phyloP scores from a whole-genome alignment of 2,329 filamentous ascomycete species.

The Fusarium brachygibbosum region DNA sequence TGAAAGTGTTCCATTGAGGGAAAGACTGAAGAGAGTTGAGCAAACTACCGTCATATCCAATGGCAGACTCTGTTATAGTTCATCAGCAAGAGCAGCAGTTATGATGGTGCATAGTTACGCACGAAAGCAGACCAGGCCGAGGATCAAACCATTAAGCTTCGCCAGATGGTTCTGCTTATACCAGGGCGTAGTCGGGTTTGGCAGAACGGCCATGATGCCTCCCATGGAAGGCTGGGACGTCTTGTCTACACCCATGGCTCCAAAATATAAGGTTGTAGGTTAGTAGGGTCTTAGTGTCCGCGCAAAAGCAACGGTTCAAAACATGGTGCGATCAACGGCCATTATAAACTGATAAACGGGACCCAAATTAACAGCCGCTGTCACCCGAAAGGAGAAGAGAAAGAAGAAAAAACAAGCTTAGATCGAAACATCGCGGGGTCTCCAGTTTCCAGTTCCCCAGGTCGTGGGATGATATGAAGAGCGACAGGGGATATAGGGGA shows the following conservation, averaged over 20 bases:
- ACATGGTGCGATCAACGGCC: conserved; percentile 5
- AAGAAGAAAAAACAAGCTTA: neutral
- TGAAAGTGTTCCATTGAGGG: conserved; percentile 18
- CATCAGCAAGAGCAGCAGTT: neutral
- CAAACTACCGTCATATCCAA: conserved; percentile 24
- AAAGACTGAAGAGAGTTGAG: conserved; percentile 23
- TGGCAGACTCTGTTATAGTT: neutral
- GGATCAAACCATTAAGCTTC: conserved; percentile 16
- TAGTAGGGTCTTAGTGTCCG: neutral
- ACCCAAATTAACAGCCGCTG: neutral
- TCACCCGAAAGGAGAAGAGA: neutral
- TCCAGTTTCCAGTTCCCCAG: conserved; percentile 24
- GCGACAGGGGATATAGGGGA: neutral
- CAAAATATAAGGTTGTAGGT: neutral
- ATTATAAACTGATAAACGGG: neutral
- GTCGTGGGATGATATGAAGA: conserved; percentile 6
- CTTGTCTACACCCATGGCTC: conserved; percentile 3
- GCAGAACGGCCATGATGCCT: conserved; percentile 7
- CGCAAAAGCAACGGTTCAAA: neutral
- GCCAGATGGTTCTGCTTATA: conserved; percentile 18
- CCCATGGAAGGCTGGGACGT: neutral
- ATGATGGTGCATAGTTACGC: neutral
- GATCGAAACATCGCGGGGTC: conserved; percentile 22
- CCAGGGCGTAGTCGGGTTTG: conserved; percentile 16
- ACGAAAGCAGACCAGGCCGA: conserved; percentile 26